Evolutionary conservation across 2,329 filamentous ascomycete species (phyloP).

Genomic region (Apiospora phragmitis): DNA sequence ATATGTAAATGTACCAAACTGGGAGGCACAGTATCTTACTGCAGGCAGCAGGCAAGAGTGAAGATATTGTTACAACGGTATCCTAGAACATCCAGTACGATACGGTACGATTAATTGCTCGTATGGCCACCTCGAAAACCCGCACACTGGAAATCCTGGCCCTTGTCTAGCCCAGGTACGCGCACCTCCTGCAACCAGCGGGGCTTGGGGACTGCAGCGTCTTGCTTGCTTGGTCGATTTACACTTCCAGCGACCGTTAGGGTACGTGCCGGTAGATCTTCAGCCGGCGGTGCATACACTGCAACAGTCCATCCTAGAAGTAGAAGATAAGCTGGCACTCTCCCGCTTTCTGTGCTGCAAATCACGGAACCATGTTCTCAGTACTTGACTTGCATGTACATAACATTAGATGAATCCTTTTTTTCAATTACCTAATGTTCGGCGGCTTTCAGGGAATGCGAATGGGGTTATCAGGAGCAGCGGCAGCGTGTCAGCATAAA

Average conservation of each 20-base stretch:
- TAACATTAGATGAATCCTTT: background rate
- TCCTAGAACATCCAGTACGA: background rate
- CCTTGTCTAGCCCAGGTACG: conserved; percentile 6
- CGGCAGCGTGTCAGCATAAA: background rate
- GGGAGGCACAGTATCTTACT: background rate
- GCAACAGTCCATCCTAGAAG: background rate
- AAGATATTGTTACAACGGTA: background rate
- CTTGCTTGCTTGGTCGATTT: background rate
- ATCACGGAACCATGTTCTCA: background rate
- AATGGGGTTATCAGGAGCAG: background rate
- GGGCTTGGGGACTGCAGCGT: background rate
- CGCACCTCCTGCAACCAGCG: background rate
- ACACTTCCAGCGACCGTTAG: background rate
- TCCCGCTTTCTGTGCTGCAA: background rate
- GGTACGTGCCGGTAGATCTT: conserved; percentile 3
- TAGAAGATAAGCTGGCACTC: background rate
- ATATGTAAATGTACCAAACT: background rate
- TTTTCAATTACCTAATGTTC: background rate
- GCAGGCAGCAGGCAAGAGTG: background rate
- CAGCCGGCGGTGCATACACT: background rate
- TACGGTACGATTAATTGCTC: background rate
- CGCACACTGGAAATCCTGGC: background rate
- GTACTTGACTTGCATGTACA: background rate
- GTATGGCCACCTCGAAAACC: background rate
- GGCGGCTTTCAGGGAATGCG: background rate